phyloP scores from a whole-genome alignment of 805 yeast genomes.

The Ogataea dorogensis region DNA sequence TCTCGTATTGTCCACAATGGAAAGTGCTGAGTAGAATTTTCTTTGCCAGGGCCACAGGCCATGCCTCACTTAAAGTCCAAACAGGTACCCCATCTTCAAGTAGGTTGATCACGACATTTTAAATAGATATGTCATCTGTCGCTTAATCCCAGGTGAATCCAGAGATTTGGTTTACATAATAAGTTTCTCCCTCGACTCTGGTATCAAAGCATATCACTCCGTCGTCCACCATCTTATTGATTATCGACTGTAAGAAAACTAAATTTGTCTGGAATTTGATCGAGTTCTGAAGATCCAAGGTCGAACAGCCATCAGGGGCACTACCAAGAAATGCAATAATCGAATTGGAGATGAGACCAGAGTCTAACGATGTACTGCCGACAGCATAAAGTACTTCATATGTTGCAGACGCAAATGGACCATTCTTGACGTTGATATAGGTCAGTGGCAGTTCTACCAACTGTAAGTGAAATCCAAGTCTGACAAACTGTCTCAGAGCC shows the following conservation, averaged over 20 bases:
- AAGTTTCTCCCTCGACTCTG: constrained; percentile 4
- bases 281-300: constrained; percentile 27
- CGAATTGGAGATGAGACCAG: constrained; percentile 25
- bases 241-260: constrained; percentile 4
- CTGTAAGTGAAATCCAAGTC: constrained; percentile 35
- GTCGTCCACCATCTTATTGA: constrained; percentile 1
- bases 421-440: constrained; percentile 26
- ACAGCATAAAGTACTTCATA: constrained; percentile 28
- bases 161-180: constrained; percentile 2
- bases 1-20: background rate
- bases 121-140: too few relatives aligned
- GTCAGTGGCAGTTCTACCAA: constrained; percentile 50
- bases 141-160: background rate
- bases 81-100: too few relatives aligned
- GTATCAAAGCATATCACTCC: constrained; percentile 5
- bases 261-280: constrained; percentile 1
- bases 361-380: constrained; percentile 25
- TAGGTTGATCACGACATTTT: too few relatives aligned
- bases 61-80: too few relatives aligned
- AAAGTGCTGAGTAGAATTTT: background rate
- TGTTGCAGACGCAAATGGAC: too few relatives aligned
- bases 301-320: constrained; percentile 26
- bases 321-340: constrained; percentile 20
- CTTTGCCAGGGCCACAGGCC: too few relatives aligned
- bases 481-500: constrained; percentile 57